phyloP scores from a whole-genome alignment of 140 eudicot species.

The Flaveria floridana region DNA sequence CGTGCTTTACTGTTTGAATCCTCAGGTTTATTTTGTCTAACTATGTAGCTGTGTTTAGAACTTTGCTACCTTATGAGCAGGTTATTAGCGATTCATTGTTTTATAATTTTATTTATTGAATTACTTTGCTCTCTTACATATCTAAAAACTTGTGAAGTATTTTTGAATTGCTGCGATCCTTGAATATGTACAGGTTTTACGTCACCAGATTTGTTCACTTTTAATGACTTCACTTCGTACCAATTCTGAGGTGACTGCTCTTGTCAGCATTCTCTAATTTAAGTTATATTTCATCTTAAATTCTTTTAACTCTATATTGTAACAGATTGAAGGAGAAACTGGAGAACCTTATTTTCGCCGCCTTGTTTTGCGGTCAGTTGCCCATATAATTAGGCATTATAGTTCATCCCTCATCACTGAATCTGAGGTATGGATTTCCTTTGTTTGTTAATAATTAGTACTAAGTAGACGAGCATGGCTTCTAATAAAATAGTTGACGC shows the following conservation, averaged over 20 bases:
- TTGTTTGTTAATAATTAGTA: background rate
- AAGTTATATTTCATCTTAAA: conserved; percentile 12
- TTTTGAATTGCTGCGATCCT: conserved; percentile 23
- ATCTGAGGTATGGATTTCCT: conserved; percentile 65
- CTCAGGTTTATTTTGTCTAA: conserved; percentile 85
- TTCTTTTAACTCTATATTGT: conserved; percentile 9
- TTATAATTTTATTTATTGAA: background rate
- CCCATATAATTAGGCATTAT: conserved; percentile 94
- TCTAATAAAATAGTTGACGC: conserved; percentile 10
- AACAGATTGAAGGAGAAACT: conserved; percentile 88
- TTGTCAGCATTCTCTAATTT: conserved; percentile 21
- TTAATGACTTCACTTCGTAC: conserved; percentile 98
- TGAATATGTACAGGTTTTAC: conserved; percentile 66
- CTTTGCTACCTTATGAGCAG: conserved; percentile 91
- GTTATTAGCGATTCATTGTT: conserved; percentile 38
- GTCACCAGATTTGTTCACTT: conserved; percentile 93
- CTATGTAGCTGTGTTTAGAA: conserved; percentile 83
- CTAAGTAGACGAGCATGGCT: conserved; percentile 18
- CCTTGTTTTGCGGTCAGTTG: conserved; percentile 90
- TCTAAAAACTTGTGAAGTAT: conserved; percentile 15
- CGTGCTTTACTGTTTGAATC: conserved; percentile 30
- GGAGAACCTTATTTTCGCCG: conserved; percentile 98
- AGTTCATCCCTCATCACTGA: conserved; percentile 92
- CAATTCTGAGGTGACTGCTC: conserved; percentile 74
- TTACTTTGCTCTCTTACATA: background rate